A percentile compares a stretch with the other conserved stretches of the same genome.
Evolutionary conservation across 1,284 basidiomycete genomes (phyloP).

Genomic region (Ceratobasidium sp.): DNA sequence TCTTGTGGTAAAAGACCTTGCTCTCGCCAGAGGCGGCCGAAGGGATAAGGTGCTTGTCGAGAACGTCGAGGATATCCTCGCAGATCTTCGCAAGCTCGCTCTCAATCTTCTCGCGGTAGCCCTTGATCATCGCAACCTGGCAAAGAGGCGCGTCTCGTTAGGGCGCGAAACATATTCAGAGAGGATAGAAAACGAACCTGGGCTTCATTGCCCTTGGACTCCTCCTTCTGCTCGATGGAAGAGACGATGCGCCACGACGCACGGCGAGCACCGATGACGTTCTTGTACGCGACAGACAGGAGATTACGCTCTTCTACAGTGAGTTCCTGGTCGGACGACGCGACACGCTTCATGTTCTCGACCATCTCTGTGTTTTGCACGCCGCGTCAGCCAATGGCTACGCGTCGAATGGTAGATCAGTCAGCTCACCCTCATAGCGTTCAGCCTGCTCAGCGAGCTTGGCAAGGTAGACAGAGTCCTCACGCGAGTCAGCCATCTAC

Average conservation of each 20-base stretch:
- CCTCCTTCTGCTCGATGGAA: slow-evolving; percentile 99
- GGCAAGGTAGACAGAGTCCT: slow-evolving; percentile 99
- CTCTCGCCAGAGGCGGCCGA: slow-evolving; percentile 98
- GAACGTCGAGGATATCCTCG: slow-evolving; percentile 98
- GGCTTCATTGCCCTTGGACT: slow-evolving; percentile 98
- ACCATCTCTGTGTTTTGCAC: slow-evolving; percentile 85
- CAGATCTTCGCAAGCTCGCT: slow-evolving; percentile 98
- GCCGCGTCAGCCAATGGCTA: slow-evolving; percentile 37
- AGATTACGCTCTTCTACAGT: slow-evolving; percentile 99
- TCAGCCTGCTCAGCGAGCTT: slow-evolving; percentile 99
- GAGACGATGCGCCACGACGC: slow-evolving; percentile 99
- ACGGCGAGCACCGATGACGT: slow-evolving; percentile 98
- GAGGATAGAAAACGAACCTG: slow-evolving; percentile 63
- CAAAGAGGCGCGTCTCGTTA: slow-evolving; percentile 28
- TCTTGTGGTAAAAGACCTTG: slow-evolving; percentile 99
- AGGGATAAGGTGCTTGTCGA: slow-evolving; percentile 99
- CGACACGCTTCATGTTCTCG: slow-evolving; percentile 98
- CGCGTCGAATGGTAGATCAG: slow-evolving; percentile 45
- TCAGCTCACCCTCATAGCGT: slow-evolving; percentile 93
- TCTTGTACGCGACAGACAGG: slow-evolving; percentile 99
- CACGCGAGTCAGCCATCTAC: slow-evolving; percentile 87
- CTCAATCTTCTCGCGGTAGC: slow-evolving; percentile 99
- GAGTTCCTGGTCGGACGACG: slow-evolving; percentile 96
- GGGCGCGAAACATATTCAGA: not conserved
- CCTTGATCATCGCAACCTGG: slow-evolving; percentile 95